These are phyloP conservation scores for Phialocephala subalpina DNA, from an alignment of 2,329 filamentous ascomycete genomes.

Conservation along the genomic window DNA sequence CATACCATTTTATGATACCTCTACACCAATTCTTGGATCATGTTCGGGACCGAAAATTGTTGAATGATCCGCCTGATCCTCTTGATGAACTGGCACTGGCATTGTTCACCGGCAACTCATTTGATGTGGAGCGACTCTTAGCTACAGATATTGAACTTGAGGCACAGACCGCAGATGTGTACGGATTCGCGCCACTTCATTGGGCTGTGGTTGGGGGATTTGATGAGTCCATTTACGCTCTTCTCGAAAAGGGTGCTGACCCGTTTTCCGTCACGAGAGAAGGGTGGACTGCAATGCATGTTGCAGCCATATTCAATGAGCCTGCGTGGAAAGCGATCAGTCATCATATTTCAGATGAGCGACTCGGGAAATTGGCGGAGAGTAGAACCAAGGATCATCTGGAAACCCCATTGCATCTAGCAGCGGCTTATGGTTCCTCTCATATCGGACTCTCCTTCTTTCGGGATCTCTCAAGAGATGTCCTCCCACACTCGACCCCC, in stretches of 20 bases:
- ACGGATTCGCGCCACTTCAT: not conserved
- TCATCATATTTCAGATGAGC: not conserved
- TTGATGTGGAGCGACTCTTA: not conserved
- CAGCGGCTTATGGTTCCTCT: not conserved
- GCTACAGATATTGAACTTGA: not conserved
- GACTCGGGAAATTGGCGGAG: not conserved
- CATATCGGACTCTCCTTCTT: not conserved
- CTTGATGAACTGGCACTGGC: not conserved
- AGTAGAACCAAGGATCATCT: not conserved
- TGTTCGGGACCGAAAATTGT: not conserved
- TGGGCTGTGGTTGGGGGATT: not conserved
- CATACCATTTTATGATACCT: not conserved
- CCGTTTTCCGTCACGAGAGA: not conserved
- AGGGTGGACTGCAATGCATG: not conserved
- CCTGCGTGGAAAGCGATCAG: not conserved
- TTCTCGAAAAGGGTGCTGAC: not conserved
- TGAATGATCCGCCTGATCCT: not conserved
- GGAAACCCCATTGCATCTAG: not conserved
- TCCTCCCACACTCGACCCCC: not conserved
- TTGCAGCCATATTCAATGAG: not conserved
- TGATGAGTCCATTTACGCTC: not conserved
- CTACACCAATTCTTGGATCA: not conserved
- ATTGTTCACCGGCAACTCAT: not conserved
- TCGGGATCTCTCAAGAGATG: not conserved
- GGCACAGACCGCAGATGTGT: not conserved